These are phyloP conservation scores for Termitomyces bulborhizus DNA, from an alignment of 768 basidiomycete species.

Conservation along the genomic window DNA sequence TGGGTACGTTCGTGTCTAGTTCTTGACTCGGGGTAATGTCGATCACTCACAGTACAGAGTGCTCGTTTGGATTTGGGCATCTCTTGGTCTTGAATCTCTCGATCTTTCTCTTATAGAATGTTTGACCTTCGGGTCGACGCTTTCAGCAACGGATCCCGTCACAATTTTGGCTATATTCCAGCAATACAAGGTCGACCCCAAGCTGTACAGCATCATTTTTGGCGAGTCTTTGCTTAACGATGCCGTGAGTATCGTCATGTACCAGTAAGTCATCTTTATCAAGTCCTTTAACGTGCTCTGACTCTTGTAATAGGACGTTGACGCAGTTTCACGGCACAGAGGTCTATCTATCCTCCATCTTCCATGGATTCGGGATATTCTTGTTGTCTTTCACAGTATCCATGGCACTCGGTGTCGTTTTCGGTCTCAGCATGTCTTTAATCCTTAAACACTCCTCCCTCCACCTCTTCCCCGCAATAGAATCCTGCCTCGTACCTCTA, in stretches of 20 bases:
- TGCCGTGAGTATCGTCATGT: conserved; percentile 99
- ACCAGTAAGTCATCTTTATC: conserved; percentile 69
- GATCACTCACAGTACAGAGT: conserved; percentile 61
- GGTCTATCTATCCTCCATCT: conserved; percentile 80
- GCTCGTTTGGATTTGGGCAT: conserved; percentile 91
- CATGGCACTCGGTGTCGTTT: conserved; percentile 88
- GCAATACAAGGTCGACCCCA: conserved; percentile 97
- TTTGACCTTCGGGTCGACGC: conserved; percentile 91
- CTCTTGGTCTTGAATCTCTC: conserved; percentile 86
- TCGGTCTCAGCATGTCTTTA: conserved; percentile 87
- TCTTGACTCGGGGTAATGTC: conserved; percentile 18
- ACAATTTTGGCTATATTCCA: conserved; percentile 98
- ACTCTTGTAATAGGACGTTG: conserved; percentile 55
- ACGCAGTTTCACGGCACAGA: conserved; percentile 88
- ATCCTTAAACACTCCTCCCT: conserved; percentile 93
- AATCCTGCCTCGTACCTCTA: conserved; percentile 93
- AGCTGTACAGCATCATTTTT: conserved; percentile 95
- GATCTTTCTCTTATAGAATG: conserved; percentile 87
- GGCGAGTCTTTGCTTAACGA: conserved; percentile 97
- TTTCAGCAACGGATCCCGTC: conserved; percentile 96
- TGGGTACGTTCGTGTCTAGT: conserved; percentile 59
- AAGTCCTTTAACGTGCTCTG: background rate
- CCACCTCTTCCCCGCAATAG: conserved; percentile 83
- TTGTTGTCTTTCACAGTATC: conserved; percentile 91
- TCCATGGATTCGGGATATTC: conserved; percentile 98